A percentile compares a stretch with the other conserved stretches of the same genome.
phyloP scores from a whole-genome alignment of 2,329 filamentous ascomycete genomes.

The Pseudogymnoascus sp. region DNA sequence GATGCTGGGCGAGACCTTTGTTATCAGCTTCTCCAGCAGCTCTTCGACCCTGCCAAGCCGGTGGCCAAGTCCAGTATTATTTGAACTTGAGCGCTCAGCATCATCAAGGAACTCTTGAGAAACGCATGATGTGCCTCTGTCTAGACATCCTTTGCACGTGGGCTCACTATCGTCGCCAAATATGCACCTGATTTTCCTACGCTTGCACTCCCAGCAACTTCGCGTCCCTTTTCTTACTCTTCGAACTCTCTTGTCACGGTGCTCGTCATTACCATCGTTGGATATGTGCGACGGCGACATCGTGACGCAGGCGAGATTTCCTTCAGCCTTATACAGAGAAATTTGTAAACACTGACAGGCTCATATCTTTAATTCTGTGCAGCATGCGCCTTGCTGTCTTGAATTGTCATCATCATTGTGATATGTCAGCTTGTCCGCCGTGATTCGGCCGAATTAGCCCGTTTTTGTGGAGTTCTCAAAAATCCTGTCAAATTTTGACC shows the following conservation, averaged over 20 bases:
- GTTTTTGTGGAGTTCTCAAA: background rate
- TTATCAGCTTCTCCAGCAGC: slow-evolving; percentile 24
- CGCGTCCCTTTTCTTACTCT: slow-evolving; percentile 42
- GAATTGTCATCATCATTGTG: slow-evolving; percentile 4
- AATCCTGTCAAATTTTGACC: background rate
- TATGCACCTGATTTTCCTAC: slow-evolving; percentile 46
- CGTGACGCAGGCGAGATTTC: background rate
- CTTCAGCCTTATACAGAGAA: background rate
- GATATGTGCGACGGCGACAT: slow-evolving; percentile 2
- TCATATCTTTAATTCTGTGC: background rate
- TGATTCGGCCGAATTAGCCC: background rate
- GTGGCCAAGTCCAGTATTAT: slow-evolving; percentile 23
- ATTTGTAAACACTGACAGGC: background rate
- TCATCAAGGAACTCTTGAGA: slow-evolving; percentile 30
- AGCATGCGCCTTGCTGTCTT: background rate
- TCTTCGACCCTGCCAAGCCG: slow-evolving; percentile 27
- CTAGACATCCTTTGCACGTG: slow-evolving; percentile 41
- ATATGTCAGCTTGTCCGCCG: slow-evolving; percentile 5
- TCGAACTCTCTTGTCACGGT: slow-evolving; percentile 23
- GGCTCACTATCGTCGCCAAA: slow-evolving; percentile 34
- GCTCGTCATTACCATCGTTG: slow-evolving; percentile 17
- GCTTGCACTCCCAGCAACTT: slow-evolving; percentile 54
- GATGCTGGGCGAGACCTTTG: slow-evolving; percentile 24
- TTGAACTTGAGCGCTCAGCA: slow-evolving; percentile 21
- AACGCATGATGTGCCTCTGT: slow-evolving; percentile 32